phyloP scores from a whole-genome alignment of 1,284 basidiomycete genomes.

The Microstroma glucosiphilum region DNA sequence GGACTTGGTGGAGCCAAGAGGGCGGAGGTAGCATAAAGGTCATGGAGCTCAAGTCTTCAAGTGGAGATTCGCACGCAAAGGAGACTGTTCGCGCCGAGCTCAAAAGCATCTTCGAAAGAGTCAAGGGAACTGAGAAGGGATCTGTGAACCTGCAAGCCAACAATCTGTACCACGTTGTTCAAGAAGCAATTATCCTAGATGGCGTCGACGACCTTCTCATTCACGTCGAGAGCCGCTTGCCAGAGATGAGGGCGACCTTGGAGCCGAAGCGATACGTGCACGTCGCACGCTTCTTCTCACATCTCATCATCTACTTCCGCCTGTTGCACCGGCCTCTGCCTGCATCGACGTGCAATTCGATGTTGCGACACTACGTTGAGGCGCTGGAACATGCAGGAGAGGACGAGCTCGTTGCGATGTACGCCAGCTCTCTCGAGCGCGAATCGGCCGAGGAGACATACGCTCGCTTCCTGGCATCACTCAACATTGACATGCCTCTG shows the following conservation, averaged over 20 bases:
- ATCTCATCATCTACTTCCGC: constrained; percentile 83
- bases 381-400: constrained; percentile 69
- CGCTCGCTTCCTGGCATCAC: constrained; percentile 72
- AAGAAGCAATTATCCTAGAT: constrained; percentile 77
- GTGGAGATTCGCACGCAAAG: background rate
- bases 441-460: constrained; percentile 82
- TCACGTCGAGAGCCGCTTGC: constrained; percentile 34
- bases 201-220: constrained; percentile 56
- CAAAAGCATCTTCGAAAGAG: constrained; percentile 32
- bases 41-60: constrained; percentile 13
- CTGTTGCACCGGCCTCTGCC: constrained; percentile 60
- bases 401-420: constrained; percentile 72
- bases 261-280: constrained; percentile 44
- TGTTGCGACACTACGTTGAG: constrained; percentile 80
- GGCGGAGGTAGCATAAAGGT: constrained; percentile 30
- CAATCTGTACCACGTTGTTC: constrained; percentile 78
- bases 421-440: constrained; percentile 82
- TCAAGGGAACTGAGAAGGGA: constrained; percentile 26
- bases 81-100: background rate
- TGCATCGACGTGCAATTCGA: constrained; percentile 60
- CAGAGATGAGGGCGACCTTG: constrained; percentile 27
- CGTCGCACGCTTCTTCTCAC: constrained; percentile 78
- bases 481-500: constrained; percentile 65
- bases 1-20: constrained; percentile 52
- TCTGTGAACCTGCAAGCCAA: constrained; percentile 54